phyloP scores from a whole-genome alignment of 805 yeast genomes.

The Schwanniomyces yamadae region DNA sequence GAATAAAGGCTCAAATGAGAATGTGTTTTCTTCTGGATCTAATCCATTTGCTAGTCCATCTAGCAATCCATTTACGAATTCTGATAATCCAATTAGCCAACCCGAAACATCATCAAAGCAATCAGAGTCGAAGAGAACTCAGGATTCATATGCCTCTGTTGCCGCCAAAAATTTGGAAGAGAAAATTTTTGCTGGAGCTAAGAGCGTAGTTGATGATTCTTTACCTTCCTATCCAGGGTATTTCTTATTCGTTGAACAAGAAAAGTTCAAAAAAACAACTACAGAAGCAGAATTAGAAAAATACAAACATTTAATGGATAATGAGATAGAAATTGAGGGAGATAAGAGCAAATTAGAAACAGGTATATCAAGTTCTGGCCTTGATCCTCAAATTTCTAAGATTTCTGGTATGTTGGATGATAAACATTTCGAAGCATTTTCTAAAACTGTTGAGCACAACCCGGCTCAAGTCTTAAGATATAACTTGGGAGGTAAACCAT shows the following conservation, averaged over 20 bases:
- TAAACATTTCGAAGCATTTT: constrained; percentile 74
- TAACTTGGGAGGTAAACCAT: constrained; percentile 74
- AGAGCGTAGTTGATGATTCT: constrained; percentile 10
- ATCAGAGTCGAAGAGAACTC: constrained; percentile 7
- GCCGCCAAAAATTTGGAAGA: constrained; percentile 14
- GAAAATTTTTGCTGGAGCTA: not conserved
- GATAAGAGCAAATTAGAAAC: constrained; percentile 6
- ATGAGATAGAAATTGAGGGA: constrained; percentile 41
- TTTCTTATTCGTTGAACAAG: constrained; percentile 71
- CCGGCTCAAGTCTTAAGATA: constrained; percentile 86
- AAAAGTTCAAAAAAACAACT: constrained; percentile 54
- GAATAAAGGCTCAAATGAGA: constrained; percentile 14
- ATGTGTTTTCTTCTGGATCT: constrained; percentile 30
- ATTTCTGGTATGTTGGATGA: constrained; percentile 57
- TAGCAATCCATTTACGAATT: constrained; percentile 18
- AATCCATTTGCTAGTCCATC: constrained; percentile 39
- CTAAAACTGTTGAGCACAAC: constrained; percentile 72
- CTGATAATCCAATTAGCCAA: constrained; percentile 29
- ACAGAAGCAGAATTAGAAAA: constrained; percentile 52
- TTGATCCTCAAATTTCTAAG: constrained; percentile 23
- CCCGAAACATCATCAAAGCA: constrained; percentile 2
- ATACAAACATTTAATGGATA: constrained; percentile 50
- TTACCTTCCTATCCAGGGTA: constrained; percentile 62
- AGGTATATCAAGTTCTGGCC: constrained; percentile 6
- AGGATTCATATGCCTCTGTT: constrained; percentile 21